Conservation (phyloP, 345 rosid species). For the Eucalyptus guilfoylei region DNA sequence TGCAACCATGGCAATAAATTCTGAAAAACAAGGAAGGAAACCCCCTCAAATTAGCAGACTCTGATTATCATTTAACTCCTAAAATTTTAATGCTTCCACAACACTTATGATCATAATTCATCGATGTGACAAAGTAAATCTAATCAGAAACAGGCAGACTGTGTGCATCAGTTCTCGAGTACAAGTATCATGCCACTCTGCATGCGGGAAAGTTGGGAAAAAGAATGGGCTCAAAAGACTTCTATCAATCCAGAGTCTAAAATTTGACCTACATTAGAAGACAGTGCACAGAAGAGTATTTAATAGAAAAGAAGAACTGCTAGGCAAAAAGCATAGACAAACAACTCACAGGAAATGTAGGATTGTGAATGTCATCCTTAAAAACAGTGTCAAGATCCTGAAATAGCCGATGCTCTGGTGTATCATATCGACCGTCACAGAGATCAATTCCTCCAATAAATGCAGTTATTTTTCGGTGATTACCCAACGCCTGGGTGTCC, state of each 20-base stretch:
- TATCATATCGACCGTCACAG: conserved; percentile 95
- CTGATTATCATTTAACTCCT: neutral
- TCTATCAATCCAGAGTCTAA: neutral
- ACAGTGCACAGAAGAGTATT: neutral
- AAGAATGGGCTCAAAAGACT: neutral
- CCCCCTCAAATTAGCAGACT: neutral
- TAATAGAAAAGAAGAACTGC: neutral
- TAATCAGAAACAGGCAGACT: neutral
- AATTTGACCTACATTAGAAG: neutral
- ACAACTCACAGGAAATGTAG: conserved; percentile 73
- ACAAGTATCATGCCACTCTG: conserved; percentile 4
- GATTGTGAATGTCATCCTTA: conserved; percentile 81
- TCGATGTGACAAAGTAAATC: neutral
- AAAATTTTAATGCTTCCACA: neutral
- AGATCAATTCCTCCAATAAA: conserved; percentile 93
- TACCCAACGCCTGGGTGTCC: conserved; percentile 78
- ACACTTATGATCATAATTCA: neutral
- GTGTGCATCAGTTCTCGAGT: neutral
- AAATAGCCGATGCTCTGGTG: conserved; percentile 80
- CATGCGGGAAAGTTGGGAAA: neutral
- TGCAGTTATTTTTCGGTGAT: conserved; percentile 68
- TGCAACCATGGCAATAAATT: neutral
- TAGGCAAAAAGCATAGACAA: neutral
- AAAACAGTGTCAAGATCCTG: conserved; percentile 54
- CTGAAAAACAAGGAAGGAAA: neutral